Evolutionary conservation across 164 flowering plant genomes (phyloP).

Genomic region (Macadamia integrifolia): DNA sequence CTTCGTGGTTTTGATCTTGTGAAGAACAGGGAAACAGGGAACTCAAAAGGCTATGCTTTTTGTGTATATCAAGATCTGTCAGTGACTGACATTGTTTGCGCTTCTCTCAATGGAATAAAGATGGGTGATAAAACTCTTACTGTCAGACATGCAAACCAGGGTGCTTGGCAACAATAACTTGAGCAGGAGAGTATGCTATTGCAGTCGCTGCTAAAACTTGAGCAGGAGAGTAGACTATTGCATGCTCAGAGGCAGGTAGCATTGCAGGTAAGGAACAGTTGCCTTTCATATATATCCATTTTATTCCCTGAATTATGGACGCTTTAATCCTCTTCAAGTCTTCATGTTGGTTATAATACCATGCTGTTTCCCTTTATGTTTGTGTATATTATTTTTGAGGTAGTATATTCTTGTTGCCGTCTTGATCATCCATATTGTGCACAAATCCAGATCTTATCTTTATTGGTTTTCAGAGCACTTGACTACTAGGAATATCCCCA

Average conservation of each 20-base stretch:
- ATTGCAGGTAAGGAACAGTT: conserved; percentile 54
- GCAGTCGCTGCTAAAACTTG: conserved; percentile 47
- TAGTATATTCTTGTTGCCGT: not conserved
- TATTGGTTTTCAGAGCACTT: too few relatives aligned
- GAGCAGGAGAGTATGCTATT: conserved; percentile 84
- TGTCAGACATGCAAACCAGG: conserved; percentile 85
- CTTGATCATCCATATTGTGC: not conserved
- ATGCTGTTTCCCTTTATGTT: too few relatives aligned
- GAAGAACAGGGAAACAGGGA: conserved; percentile 88
- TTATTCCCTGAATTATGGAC: too few relatives aligned
- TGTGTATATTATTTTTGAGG: conserved; percentile 12
- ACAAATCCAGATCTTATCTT: too few relatives aligned
- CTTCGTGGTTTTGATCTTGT: conserved; percentile 85
- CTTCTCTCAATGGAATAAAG: conserved; percentile 78
- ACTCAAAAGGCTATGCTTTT: conserved; percentile 86
- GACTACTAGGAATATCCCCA: too few relatives aligned
- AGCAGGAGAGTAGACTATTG: too few relatives aligned
- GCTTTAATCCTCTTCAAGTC: too few relatives aligned
- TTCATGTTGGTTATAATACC: too few relatives aligned
- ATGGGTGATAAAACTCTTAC: conserved; percentile 89
- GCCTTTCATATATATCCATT: too few relatives aligned
- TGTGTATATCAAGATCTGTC: conserved; percentile 82
- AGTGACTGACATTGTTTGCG: conserved; percentile 83
- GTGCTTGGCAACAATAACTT: conserved; percentile 79
- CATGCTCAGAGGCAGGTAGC: conserved; percentile 68